phyloP scores from a whole-genome alignment of 306 rosid genomes.

The Cucurbita moschata region DNA sequence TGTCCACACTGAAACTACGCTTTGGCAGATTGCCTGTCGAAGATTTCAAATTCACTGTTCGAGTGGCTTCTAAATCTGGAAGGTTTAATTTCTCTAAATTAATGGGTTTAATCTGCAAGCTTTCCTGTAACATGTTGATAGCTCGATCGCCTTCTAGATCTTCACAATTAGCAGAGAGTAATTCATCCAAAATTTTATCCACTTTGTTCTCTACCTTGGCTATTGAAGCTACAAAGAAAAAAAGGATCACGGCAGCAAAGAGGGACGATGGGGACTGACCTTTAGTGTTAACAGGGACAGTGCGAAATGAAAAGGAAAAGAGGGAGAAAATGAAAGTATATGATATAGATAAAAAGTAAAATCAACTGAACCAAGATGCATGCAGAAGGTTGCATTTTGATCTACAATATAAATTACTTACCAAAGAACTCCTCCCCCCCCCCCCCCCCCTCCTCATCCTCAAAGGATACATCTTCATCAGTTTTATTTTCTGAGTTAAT shows the following conservation, averaged over 20 bases:
- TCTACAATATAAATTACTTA: constrained; percentile 12
- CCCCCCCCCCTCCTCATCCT: constrained; percentile 21
- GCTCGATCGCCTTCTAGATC: constrained; percentile 51
- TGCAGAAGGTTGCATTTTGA: neutral
- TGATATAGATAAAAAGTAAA: neutral
- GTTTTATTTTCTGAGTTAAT: constrained; percentile 17
- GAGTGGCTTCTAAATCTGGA: constrained; percentile 42
- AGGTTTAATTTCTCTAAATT: constrained; percentile 34
- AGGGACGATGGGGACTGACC: neutral
- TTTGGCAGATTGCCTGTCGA: constrained; percentile 22
- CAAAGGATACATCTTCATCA: constrained; percentile 9
- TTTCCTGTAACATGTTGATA: constrained; percentile 42
- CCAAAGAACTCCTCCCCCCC: constrained; percentile 29
- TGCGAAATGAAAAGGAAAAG: neutral
- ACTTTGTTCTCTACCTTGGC: constrained; percentile 19
- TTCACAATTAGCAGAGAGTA: constrained; percentile 36
- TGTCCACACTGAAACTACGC: constrained; percentile 33
- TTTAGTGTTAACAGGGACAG: neutral
- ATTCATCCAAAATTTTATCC: constrained; percentile 33
- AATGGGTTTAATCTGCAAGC: constrained; percentile 52
- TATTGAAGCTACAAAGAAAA: constrained; percentile 30
- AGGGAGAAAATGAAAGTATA: neutral
- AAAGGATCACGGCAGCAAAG: neutral
- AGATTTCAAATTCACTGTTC: constrained; percentile 27
- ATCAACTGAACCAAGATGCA: neutral